These are phyloP conservation scores for Metarhizium guizhouense DNA, from an alignment of 2,329 filamentous ascomycete genomes.

Conservation along the genomic window DNA sequence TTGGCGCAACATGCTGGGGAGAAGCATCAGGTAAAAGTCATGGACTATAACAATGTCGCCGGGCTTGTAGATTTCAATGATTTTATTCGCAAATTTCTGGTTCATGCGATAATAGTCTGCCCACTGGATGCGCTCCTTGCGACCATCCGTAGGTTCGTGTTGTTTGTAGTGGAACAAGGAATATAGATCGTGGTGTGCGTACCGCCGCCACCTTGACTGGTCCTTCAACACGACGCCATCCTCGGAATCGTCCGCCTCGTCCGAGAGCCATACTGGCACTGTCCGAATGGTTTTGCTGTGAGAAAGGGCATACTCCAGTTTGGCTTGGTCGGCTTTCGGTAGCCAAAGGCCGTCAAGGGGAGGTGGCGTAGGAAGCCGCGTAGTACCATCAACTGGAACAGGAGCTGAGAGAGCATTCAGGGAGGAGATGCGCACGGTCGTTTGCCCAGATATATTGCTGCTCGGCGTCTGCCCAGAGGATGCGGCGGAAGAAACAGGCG, in stretches of 20 bases:
- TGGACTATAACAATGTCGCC: conserved; percentile 90
- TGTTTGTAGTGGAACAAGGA: conserved; percentile 95
- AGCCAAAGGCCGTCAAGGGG: conserved; percentile 63
- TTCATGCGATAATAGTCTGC: conserved; percentile 91
- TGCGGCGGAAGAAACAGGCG: conserved; percentile 36
- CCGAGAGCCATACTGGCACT: conserved; percentile 80
- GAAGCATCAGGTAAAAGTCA: conserved; percentile 85
- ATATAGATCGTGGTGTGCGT: conserved; percentile 86
- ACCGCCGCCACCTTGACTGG: conserved; percentile 79
- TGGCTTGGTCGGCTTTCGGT: conserved; percentile 57
- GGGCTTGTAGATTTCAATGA: conserved; percentile 80
- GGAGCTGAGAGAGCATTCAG: conserved; percentile 72
- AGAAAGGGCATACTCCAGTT: conserved; percentile 65
- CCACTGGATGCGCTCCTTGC: conserved; percentile 75
- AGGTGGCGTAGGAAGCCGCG: conserved; percentile 46
- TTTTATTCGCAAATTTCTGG: conserved; percentile 81
- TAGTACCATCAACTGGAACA: conserved; percentile 58
- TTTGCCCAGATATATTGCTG: conserved; percentile 8
- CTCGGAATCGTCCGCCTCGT: conserved; percentile 58
- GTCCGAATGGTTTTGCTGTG: conserved; percentile 69
- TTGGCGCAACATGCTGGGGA: conserved; percentile 83
- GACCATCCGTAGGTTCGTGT: conserved; percentile 79
- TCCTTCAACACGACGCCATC: conserved; percentile 70
- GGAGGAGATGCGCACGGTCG: conserved; percentile 42
- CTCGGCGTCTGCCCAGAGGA: conserved; percentile 34